A percentile compares a stretch with the other conserved stretches of the same genome.
Conservation (phyloP, 352 stramenopile genomes). For the Peronospora destructor region DNA sequence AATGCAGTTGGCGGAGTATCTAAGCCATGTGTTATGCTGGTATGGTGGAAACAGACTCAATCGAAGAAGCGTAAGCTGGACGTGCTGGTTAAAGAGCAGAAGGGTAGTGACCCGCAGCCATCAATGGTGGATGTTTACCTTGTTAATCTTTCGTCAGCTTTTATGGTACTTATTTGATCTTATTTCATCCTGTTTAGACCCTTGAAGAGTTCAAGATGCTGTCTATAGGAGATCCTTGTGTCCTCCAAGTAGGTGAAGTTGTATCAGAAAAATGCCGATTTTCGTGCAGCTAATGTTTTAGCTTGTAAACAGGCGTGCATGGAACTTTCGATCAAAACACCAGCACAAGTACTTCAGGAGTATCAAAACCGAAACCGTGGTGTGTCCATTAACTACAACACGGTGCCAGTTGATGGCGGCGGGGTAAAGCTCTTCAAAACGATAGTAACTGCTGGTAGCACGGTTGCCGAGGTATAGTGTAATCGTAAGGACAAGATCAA, state of each 20-base stretch:
- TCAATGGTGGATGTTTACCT: constrained; percentile 30
- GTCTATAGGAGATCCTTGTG: constrained; percentile 45
- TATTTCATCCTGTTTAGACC: constrained; percentile 22
- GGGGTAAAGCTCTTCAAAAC: constrained; percentile 74
- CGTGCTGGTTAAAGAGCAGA: constrained; percentile 14
- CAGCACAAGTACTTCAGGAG: constrained; percentile 79
- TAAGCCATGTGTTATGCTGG: neutral
- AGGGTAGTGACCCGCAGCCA: constrained; percentile 14
- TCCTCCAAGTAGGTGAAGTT: constrained; percentile 42
- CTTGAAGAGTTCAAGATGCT: constrained; percentile 68
- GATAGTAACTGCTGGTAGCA: constrained; percentile 62
- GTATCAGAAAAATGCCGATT: neutral
- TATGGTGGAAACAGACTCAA: constrained; percentile 13
- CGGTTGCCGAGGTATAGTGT: constrained; percentile 50
- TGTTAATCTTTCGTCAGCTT: neutral
- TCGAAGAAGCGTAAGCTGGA: constrained; percentile 48
- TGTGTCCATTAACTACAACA: constrained; percentile 81
- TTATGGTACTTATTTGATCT: neutral
- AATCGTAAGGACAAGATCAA: neutral
- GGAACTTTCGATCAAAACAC: constrained; percentile 73
- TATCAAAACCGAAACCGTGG: constrained; percentile 78
- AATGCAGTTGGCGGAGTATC: neutral
- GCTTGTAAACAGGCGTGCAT: constrained; percentile 46
- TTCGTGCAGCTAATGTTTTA: neutral
- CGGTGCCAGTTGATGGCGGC: constrained; percentile 40